These are phyloP conservation scores for Escallonia rubra DNA, from an alignment of 129 eudicot species.

Conservation along the genomic window DNA sequence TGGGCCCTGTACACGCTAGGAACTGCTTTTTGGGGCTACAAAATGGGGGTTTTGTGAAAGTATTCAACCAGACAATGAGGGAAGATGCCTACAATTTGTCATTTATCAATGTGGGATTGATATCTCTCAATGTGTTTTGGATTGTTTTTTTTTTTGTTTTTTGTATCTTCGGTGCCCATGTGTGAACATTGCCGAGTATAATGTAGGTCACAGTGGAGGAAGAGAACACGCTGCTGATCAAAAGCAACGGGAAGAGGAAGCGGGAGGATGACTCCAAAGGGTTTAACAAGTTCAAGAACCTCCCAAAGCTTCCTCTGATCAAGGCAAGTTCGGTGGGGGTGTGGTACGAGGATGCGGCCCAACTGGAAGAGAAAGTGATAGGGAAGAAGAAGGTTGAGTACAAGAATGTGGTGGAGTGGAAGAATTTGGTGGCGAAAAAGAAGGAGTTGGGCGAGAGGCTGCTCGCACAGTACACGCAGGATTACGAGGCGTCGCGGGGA, in stretches of 20 bases:
- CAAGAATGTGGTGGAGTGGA: slow-evolving; percentile 67
- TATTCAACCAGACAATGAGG: too few species aligned
- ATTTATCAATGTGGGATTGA: too few species aligned
- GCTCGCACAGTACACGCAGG: slow-evolving; percentile 71
- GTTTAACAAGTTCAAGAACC: slow-evolving; percentile 46
- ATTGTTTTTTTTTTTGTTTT: too few species aligned
- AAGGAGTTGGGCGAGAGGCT: slow-evolving; percentile 81
- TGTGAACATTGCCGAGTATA: neutral
- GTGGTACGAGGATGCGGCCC: slow-evolving; percentile 71
- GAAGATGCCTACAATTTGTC: too few species aligned
- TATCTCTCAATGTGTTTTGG: too few species aligned
- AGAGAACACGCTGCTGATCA: slow-evolving; percentile 50
- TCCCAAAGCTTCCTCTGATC: slow-evolving; percentile 79
- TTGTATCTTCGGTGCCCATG: too few species aligned
- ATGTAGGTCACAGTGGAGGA: slow-evolving; percentile 72
- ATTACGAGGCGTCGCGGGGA: slow-evolving; percentile 64
- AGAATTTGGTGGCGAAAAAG: slow-evolving; percentile 71
- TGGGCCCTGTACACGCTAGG: too few species aligned
- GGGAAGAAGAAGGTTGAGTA: slow-evolving; percentile 46
- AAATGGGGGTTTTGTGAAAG: too few species aligned
- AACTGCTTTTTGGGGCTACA: too few species aligned
- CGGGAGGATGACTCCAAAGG: slow-evolving; percentile 38
- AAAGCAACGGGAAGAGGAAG: slow-evolving; percentile 76
- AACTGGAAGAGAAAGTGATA: slow-evolving; percentile 41
- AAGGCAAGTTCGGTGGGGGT: slow-evolving; percentile 56